Evolutionary conservation across 495 filamentous ascomycete genomes (phyloP), one percentile per base, ranked within the genome.

Genomic region (Friedmanniomyces simplex): DNA sequence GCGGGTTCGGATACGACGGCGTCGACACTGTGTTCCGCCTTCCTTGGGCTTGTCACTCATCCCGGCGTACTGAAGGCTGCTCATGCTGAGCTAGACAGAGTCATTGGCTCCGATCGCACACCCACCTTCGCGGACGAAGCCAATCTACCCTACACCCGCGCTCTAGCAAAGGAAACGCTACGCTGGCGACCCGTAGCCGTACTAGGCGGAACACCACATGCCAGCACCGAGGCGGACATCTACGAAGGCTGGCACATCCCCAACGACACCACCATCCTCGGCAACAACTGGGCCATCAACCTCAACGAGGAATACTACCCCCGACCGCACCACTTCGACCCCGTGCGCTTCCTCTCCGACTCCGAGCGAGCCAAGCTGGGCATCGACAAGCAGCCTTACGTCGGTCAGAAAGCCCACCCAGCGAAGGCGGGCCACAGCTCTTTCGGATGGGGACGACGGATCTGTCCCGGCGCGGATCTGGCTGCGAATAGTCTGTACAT

Each of bases 1-100:
- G 82, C 82, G 13, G 82, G 82, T 13, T 76, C 78, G n/a, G 82
- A 86, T 65, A 86, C 82, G 4, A 80, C 80, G 50, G 69, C 81
- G 10, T 78, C 78, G 37, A 84, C 82, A 0, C 69, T 86, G 28
- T 76, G 77, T 63, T 78, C 74, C 18, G 82, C 81, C 28, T 73
- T 85, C 34, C 77, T 83, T 25, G 82, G 80, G 32, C 75, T 86
- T 1, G 60, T 70, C 11, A 73, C 60, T 58, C 76, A 74, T 25
- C 71, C 73, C 0, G 66, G 68, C 28, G 68, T 75, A 45, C 71
- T 82, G 37, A 72, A 73, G 46, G 77, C 75, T 11, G 69, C 69
- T 11, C 80, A 83, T 57, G 73, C 69, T 24, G 78, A 82, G 56
- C 59, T 84, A 13, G 81, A 84, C 64, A 66, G 69, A 30, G 76